These are phyloP conservation scores for Xylaria longipes DNA, from an alignment of 495 filamentous ascomycete species.

Conservation along the genomic window DNA sequence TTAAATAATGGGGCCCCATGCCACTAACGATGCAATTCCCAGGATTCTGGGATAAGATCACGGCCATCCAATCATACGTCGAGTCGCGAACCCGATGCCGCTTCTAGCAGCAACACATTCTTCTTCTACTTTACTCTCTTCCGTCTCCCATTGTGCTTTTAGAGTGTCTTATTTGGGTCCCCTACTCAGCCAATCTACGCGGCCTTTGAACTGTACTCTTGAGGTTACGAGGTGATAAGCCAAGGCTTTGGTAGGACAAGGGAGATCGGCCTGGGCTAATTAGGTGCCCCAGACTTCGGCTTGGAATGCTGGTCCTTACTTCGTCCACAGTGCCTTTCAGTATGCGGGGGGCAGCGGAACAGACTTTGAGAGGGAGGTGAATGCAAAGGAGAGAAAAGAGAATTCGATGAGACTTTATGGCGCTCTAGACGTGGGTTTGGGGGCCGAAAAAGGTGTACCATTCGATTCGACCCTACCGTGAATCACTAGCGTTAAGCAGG, in stretches of 20 bases:
- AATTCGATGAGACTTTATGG: not conserved
- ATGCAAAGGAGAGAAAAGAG: not conserved
- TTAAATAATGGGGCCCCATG: constrained; percentile 18
- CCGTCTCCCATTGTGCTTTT: not conserved
- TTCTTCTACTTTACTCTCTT: not conserved
- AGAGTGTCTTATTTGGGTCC: not conserved
- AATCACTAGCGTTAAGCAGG: not conserved
- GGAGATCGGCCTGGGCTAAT: constrained; percentile 12
- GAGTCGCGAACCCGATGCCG: constrained; percentile 6
- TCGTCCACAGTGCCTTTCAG: not conserved
- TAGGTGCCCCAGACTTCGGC: constrained; percentile 1
- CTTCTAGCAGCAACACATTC: not conserved
- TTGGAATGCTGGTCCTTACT: not conserved
- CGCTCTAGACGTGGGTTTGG: not conserved
- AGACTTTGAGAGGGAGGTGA: not conserved
- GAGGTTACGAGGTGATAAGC: not conserved
- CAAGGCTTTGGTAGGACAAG: not conserved
- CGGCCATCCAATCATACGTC: constrained; percentile 15
- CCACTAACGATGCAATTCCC: constrained; percentile 29
- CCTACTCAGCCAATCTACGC: not conserved
- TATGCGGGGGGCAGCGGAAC: not conserved
- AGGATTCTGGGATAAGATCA: constrained; percentile 29
- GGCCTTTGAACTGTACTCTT: not conserved
- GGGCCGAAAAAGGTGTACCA: constrained; percentile 15
- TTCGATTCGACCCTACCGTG: constrained; percentile 2